Evolutionary conservation across 164 flowering plant genomes (phyloP).

Genomic region (Vitis cinerea): DNA sequence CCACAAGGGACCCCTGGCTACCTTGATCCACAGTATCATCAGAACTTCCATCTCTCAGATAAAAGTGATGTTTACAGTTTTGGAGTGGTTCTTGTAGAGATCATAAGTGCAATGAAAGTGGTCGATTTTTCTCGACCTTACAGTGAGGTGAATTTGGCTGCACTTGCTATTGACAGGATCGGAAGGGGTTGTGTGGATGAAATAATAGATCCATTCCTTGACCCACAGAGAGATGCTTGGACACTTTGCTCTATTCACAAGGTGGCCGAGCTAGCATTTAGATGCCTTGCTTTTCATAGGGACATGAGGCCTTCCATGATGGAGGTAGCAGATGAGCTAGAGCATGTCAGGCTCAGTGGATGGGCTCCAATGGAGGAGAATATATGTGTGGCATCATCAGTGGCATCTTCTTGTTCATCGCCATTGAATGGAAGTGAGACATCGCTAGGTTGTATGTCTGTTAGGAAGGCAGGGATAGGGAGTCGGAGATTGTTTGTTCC

Average conservation of each 20-base stretch:
- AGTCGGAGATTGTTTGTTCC: constrained; percentile 44
- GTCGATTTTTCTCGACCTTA: constrained; percentile 61
- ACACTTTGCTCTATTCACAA: constrained; percentile 55
- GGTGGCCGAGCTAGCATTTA: constrained; percentile 71
- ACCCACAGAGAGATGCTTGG: constrained; percentile 62
- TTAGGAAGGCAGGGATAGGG: constrained; percentile 22
- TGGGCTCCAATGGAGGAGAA: constrained; percentile 55
- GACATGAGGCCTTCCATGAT: constrained; percentile 71
- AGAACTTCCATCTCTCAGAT: constrained; percentile 62
- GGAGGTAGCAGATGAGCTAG: constrained; percentile 66
- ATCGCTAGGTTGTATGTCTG: constrained; percentile 16
- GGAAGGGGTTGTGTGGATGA: constrained; percentile 60
- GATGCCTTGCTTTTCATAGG: constrained; percentile 64
- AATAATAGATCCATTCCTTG: constrained; percentile 55
- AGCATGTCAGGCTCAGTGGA: constrained; percentile 50
- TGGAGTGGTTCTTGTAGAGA: constrained; percentile 67
- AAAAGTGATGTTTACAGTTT: constrained; percentile 73
- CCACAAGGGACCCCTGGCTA: constrained; percentile 81
- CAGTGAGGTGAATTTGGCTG: constrained; percentile 63
- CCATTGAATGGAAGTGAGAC: constrained; percentile 49
- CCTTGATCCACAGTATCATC: constrained; percentile 70
- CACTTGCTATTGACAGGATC: constrained; percentile 61
- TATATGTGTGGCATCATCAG: constrained; percentile 36
- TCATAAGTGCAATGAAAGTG: constrained; percentile 58
- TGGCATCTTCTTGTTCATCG: constrained; percentile 41